Evolutionary conservation across 345 rosid species (phyloP).

Genomic region (Gossypium sturtianum): DNA sequence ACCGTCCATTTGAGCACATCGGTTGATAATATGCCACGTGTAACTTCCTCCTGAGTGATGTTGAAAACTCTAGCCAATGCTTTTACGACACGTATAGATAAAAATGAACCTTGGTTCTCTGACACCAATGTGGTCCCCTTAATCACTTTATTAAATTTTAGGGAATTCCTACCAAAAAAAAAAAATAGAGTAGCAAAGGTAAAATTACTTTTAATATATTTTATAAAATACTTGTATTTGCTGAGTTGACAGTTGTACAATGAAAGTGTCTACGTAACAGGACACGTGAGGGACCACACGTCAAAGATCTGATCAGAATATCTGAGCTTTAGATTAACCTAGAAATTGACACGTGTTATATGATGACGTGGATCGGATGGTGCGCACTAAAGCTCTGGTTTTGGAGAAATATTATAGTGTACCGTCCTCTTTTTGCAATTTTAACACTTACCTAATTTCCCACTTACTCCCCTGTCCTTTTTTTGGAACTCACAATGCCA

Average conservation of each 20-base stretch:
- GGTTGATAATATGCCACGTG: neutral
- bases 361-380: neutral
- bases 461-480: neutral
- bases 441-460: neutral
- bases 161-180: no score
- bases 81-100: no score
- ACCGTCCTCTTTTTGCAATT: conserved; percentile 2
- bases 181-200: no score
- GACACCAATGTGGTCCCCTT: no score
- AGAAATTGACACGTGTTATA: conserved; percentile 26
- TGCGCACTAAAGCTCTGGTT: neutral
- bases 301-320: conserved; percentile 22
- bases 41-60: no score
- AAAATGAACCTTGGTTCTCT: no score
- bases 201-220: no score
- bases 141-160: no score
- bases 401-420: neutral
- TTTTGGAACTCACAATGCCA: no score
- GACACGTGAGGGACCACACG: conserved; percentile 35
- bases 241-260: neutral
- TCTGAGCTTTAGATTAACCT: conserved; percentile 5
- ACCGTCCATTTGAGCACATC: conserved; percentile 45
- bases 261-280: neutral
- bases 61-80: no score
- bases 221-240: no score